Percentiles rank a stretch among this genome's conserved stretches.
phyloP scores from a whole-genome alignment of 352 stramenopile genomes.

The Phytophthora agathidicida region DNA sequence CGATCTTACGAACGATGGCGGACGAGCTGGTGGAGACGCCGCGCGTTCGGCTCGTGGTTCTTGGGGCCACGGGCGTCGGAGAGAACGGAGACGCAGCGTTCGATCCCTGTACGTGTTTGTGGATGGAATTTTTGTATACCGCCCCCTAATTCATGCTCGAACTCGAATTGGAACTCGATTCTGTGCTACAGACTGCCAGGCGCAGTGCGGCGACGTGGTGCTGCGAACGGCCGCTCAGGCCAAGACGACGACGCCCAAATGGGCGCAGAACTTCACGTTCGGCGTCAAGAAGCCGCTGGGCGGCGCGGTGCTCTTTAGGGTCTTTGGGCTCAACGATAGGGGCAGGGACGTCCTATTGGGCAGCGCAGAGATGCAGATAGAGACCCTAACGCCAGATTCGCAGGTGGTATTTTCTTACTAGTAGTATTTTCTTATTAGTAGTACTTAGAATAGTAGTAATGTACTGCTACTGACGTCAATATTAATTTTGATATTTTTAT shows the following conservation, averaged over 20 bases:
- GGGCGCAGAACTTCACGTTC: constrained; percentile 63
- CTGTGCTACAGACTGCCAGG: constrained; percentile 52
- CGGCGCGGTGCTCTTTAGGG: constrained; percentile 47
- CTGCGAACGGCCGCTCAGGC: constrained; percentile 48
- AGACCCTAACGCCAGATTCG: constrained; percentile 39
- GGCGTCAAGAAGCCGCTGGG: constrained; percentile 57
- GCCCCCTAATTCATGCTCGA: not conserved
- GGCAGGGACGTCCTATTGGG: constrained; percentile 52
- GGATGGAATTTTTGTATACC: not conserved
- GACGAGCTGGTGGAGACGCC: constrained; percentile 41
- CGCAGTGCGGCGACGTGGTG: constrained; percentile 56
- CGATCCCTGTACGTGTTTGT: constrained; percentile 35
- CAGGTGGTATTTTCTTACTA: too few relatives aligned
- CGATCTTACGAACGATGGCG: constrained; percentile 39
- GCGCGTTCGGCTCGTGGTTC: constrained; percentile 49
- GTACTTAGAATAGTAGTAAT: too few relatives aligned
- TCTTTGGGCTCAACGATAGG: constrained; percentile 54
- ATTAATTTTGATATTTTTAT: constrained; percentile 8
- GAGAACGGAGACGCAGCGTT: constrained; percentile 18
- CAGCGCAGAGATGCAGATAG: constrained; percentile 39
- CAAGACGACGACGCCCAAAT: constrained; percentile 55
- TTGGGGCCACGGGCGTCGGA: constrained; percentile 36
- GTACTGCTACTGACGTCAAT: too few relatives aligned
- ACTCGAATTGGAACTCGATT: too few relatives aligned
- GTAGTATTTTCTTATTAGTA: too few relatives aligned